Percentiles rank a stretch among this genome's conserved stretches.
These are phyloP conservation scores for Pseudocercospora cruenta DNA, from an alignment of 2,329 filamentous ascomycete species.

Conservation along the genomic window DNA sequence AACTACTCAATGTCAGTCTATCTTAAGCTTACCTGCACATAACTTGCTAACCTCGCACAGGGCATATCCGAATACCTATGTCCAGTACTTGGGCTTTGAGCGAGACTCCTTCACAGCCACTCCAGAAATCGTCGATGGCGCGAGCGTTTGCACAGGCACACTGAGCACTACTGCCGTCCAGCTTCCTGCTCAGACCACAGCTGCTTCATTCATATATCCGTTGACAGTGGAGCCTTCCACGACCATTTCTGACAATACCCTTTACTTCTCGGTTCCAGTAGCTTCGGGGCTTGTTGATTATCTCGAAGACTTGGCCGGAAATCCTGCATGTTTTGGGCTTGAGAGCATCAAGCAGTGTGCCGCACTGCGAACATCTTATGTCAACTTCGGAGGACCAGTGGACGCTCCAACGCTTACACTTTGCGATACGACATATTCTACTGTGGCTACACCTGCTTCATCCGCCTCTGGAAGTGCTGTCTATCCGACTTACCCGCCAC, in stretches of 20 bases:
- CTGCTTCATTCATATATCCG: neutral
- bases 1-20: neutral
- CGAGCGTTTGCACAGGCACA: neutral
- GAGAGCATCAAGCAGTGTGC: neutral
- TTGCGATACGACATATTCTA: neutral
- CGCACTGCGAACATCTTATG: neutral
- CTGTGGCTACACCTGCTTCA: neutral
- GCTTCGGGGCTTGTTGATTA: neutral
- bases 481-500: neutral
- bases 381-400: neutral
- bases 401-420: neutral
- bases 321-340: no score
- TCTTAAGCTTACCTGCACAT: no score
- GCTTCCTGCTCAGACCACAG: no score
- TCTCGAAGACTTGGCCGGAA: neutral
- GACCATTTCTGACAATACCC: neutral
- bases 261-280: neutral
- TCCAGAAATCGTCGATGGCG: neutral
- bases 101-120: no score
- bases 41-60: no score
- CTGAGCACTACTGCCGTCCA: no score
- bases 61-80: slow-evolving; percentile 13
- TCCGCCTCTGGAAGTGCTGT: neutral
- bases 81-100: slow-evolving; percentile 14
- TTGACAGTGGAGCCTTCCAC: neutral